A percentile compares a stretch with the other conserved stretches of the same genome.
Evolutionary conservation across 352 stramenopile species (phyloP).

Genomic region (Blastocystis sp.): DNA sequence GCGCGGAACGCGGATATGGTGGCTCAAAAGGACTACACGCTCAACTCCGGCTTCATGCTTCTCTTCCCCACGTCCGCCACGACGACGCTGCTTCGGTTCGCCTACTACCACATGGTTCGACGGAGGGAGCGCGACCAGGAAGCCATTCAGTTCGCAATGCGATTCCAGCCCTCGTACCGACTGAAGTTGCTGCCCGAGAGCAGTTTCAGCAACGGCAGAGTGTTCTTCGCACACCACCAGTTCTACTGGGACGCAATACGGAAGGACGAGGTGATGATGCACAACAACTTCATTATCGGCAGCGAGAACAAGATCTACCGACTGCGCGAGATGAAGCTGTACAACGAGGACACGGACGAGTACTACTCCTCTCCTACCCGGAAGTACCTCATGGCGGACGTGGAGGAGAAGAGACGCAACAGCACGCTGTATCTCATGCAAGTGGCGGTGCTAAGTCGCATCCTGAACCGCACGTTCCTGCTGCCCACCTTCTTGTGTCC

Average conservation of each 20-base stretch:
- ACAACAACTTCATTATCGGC: constrained; percentile 67
- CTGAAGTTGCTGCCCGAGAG: constrained; percentile 8
- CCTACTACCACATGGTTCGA: neutral
- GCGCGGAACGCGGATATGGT: constrained; percentile 16
- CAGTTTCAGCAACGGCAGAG: constrained; percentile 21
- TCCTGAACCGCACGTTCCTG: constrained; percentile 57
- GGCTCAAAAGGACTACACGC: constrained; percentile 29
- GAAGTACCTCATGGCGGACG: constrained; percentile 55
- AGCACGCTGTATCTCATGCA: constrained; percentile 25
- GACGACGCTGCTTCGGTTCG: neutral
- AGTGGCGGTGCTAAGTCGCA: constrained; percentile 45
- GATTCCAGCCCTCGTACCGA: neutral
- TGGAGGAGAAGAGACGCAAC: neutral
- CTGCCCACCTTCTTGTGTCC: constrained; percentile 59
- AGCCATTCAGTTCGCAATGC: neutral
- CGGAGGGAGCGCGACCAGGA: constrained; percentile 32
- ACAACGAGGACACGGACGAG: constrained; percentile 41
- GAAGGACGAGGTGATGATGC: constrained; percentile 47
- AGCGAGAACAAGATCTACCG: constrained; percentile 59
- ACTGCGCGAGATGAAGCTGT: constrained; percentile 37
- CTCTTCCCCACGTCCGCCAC: constrained; percentile 40
- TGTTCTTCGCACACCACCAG: constrained; percentile 29
- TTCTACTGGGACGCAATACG: constrained; percentile 47
- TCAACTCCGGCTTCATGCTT: constrained; percentile 68
- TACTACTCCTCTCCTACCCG: constrained; percentile 53